These are phyloP conservation scores for sorghum (Sorghum bicolor) DNA, from an alignment of 176 grass and related monocot species.

Conservation along the genomic window DNA sequence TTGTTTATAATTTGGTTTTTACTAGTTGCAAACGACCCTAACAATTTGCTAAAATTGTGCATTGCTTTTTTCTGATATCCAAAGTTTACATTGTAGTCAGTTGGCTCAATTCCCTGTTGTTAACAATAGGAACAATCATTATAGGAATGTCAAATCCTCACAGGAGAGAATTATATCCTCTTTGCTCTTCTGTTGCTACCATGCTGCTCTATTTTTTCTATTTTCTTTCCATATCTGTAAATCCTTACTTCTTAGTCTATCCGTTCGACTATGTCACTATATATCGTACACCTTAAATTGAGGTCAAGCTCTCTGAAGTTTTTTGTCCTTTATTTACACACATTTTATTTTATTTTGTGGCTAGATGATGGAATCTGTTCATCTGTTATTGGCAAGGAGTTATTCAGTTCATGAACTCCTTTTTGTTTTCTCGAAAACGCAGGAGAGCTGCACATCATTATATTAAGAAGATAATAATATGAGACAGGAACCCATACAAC, in stretches of 20 bases:
- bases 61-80: background rate
- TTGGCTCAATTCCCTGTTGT: background rate
- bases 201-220: background rate
- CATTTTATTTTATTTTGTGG: background rate
- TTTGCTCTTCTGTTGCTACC: constrained; percentile 2
- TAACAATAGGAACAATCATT: background rate
- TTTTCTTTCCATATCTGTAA: background rate
- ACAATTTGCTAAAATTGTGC: background rate
- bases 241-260: background rate
- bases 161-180: background rate
- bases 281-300: background rate
- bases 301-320: background rate
- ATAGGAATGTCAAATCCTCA: constrained; percentile 4
- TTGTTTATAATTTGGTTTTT: background rate
- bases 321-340: background rate
- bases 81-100: constrained; percentile 15
- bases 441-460: too few relatives aligned
- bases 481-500: too few relatives aligned
- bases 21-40: background rate
- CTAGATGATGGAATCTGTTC: constrained; percentile 31
- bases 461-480: too few relatives aligned
- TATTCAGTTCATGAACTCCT: constrained; percentile 25
- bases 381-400: constrained; percentile 41
- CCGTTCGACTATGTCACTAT: background rate
- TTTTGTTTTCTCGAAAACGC: too few relatives aligned